Conservation (phyloP, 2,329 filamentous ascomycete genomes). For the Botrytis byssoidea region DNA sequence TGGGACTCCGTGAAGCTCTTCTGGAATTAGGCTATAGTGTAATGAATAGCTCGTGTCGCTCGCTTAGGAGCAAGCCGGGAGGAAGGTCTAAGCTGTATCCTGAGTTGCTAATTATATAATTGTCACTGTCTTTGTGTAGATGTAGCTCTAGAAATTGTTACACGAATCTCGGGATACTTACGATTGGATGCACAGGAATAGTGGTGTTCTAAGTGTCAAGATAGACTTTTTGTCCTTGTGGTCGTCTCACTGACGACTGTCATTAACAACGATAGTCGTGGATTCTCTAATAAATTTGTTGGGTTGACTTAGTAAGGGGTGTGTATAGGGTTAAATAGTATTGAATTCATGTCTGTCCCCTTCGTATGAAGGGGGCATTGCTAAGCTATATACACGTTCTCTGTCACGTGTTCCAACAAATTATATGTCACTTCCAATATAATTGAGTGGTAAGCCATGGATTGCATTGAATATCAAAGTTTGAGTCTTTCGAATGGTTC, state of each 20-base stretch:
- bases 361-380: no score
- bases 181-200: neutral
- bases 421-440: neutral
- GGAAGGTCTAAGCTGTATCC: rapidly evolving
- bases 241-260: neutral
- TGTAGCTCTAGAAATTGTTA: neutral
- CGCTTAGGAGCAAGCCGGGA: neutral
- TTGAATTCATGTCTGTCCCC: no score
- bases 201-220: rapidly evolving
- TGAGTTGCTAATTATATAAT: neutral
- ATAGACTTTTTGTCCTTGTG: neutral
- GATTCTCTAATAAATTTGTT: neutral
- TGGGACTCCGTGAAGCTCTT: neutral
- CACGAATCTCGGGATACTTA: neutral
- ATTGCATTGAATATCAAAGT: neutral
- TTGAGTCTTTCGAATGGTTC: no score
- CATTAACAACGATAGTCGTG: neutral
- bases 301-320: no score
- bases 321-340: no score
- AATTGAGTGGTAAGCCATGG: neutral
- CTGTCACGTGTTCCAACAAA: no score
- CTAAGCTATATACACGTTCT: no score
- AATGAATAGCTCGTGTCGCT: rapidly evolving
- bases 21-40: neutral
- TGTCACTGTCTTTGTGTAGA: neutral